Evolutionary conservation across 1,284 basidiomycete genomes (phyloP).

Genomic region (Rhizoctonia solani): DNA sequence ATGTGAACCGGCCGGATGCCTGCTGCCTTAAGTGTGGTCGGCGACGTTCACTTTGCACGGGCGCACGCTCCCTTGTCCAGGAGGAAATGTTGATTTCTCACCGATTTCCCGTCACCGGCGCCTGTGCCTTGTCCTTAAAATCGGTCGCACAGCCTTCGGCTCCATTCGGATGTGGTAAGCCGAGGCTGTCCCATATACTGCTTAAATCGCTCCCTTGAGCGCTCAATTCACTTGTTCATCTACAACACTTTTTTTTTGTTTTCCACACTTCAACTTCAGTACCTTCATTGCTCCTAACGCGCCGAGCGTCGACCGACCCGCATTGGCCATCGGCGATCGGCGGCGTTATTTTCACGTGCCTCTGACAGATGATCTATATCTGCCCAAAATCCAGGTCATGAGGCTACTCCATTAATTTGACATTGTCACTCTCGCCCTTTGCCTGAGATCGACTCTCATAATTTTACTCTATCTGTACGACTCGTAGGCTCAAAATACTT

Average conservation of each 20-base stretch:
- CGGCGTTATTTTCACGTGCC: not conserved
- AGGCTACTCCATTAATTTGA: not conserved
- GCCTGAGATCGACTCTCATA: not conserved
- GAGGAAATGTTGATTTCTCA: not conserved
- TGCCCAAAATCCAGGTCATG: not conserved
- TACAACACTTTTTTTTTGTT: not conserved
- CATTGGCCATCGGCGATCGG: not conserved
- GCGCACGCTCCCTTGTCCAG: not conserved
- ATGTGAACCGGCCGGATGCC: no score
- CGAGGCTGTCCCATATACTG: not conserved
- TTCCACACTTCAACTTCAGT: no score
- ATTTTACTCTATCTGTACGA: no score
- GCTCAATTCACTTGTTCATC: not conserved
- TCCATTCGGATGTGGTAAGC: not conserved
- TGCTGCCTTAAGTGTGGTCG: not conserved
- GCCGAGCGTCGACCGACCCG: not conserved
- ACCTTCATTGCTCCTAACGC: not conserved
- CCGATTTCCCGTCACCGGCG: not conserved
- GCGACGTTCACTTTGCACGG: not conserved
- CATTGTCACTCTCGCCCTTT: not conserved
- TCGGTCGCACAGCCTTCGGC: not conserved
- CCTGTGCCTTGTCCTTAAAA: not conserved
- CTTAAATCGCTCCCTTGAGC: not conserved
- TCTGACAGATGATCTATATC: not conserved
- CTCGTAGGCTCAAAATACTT: no score